Evolutionary conservation across 2,329 filamentous ascomycete genomes (phyloP).

Genomic region (Alternaria longipes): DNA sequence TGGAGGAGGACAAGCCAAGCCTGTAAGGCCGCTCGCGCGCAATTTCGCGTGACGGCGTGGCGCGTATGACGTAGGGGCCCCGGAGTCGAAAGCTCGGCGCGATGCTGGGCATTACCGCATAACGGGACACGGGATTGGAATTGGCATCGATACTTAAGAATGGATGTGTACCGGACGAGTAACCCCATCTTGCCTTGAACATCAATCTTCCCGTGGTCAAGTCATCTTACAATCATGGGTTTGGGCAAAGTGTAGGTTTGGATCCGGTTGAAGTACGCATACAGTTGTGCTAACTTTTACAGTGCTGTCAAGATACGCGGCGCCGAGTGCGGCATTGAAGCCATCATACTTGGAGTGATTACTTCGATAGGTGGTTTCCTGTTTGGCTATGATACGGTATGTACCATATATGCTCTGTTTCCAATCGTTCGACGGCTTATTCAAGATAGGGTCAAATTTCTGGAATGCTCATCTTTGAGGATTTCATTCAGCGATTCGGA

Average conservation of each 20-base stretch:
- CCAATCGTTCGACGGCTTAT: background rate
- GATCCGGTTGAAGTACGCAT: background rate
- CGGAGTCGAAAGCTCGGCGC: slow-evolving; percentile 30
- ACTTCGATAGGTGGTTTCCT: slow-evolving; percentile 69
- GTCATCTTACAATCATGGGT: slow-evolving; percentile 32
- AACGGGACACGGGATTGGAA: slow-evolving; percentile 16
- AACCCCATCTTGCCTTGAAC: slow-evolving; percentile 9
- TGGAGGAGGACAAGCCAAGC: slow-evolving; percentile 26
- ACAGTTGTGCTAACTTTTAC: slow-evolving; percentile 15
- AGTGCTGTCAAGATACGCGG: slow-evolving; percentile 43
- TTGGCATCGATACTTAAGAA: slow-evolving; percentile 30
- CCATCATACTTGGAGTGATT: slow-evolving; percentile 63
- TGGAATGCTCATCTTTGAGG: slow-evolving; percentile 54
- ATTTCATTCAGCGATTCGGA: slow-evolving; percentile 67
- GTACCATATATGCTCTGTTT: background rate
- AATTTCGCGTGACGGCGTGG: slow-evolving; percentile 30
- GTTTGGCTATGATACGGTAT: slow-evolving; percentile 69
- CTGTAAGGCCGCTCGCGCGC: slow-evolving; percentile 13
- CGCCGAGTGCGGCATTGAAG: slow-evolving; percentile 46
- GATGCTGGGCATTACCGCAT: slow-evolving; percentile 38
- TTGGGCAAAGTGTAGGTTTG: slow-evolving; percentile 32
- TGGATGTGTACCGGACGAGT: slow-evolving; percentile 6
- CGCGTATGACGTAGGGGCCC: slow-evolving; percentile 33
- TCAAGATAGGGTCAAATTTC: slow-evolving; percentile 43
- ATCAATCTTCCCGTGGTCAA: slow-evolving; percentile 4